Evolutionary conservation across 306 rosid genomes (phyloP).

Genomic region (Cucurbita maxima): DNA sequence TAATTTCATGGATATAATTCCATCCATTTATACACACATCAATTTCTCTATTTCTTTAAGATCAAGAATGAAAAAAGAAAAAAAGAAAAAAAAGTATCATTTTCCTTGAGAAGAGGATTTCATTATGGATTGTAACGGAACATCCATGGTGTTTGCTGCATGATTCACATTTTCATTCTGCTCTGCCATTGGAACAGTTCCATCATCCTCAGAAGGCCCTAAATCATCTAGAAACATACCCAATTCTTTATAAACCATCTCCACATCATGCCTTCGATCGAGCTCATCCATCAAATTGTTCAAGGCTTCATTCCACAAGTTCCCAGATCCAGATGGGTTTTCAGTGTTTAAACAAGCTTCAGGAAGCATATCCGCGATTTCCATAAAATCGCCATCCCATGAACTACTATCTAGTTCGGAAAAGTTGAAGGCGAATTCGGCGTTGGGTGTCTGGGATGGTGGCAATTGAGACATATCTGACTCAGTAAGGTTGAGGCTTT

Average conservation of each 20-base stretch:
- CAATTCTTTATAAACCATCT: slow-evolving; percentile 17
- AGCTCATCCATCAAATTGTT: slow-evolving; percentile 38
- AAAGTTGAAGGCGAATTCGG: slow-evolving; percentile 22
- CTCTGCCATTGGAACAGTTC: slow-evolving; percentile 16
- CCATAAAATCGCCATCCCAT: slow-evolving; percentile 56
- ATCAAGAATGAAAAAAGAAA: too few relatives aligned
- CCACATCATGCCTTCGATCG: slow-evolving; percentile 47
- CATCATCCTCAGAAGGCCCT: slow-evolving; percentile 23
- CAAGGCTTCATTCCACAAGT: slow-evolving; percentile 24
- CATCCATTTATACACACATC: too few relatives aligned
- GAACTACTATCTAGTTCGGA: slow-evolving; percentile 11
- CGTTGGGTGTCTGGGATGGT: slow-evolving; percentile 24
- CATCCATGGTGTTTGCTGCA: slow-evolving; percentile 15
- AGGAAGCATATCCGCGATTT: slow-evolving; percentile 65
- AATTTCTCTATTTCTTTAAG: too few relatives aligned
- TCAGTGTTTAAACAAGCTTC: slow-evolving; percentile 25
- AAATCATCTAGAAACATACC: slow-evolving; percentile 20
- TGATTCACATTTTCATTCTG: slow-evolving; percentile 17
- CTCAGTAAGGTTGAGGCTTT: slow-evolving; percentile 21
- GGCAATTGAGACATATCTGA: slow-evolving; percentile 23
- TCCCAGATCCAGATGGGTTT: slow-evolving; percentile 8
- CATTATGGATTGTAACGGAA: slow-evolving; percentile 13
- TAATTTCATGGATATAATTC: too few relatives aligned
- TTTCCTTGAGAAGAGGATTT: too few relatives aligned
- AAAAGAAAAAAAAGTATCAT: too few relatives aligned